Evolutionary conservation across 371 early-diverging fungal species (phyloP).

Genomic region (Mucor racemosus): DNA sequence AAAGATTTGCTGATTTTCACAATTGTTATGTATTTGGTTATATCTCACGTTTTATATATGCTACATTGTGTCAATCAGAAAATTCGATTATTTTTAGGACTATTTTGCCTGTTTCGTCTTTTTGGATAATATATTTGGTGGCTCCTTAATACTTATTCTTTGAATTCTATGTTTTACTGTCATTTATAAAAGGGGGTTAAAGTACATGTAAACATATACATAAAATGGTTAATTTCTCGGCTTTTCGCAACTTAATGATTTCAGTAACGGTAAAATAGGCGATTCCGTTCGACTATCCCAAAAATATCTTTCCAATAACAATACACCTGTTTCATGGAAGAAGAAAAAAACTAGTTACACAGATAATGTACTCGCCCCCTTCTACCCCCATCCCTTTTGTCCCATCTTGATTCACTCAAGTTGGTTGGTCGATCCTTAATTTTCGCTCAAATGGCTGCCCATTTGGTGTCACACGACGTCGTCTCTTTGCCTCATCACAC

Average conservation of each 20-base stretch:
- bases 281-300: not conserved
- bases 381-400: not conserved
- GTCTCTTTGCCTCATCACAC: not conserved
- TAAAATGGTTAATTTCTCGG: no score
- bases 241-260: no score
- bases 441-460: not conserved
- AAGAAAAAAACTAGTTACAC: not conserved
- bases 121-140: not conserved
- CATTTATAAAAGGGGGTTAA: not conserved
- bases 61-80: not conserved
- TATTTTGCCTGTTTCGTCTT: not conserved
- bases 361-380: not conserved
- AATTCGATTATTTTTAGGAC: slow-evolving; percentile 8
- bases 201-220: no score
- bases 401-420: not conserved
- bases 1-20: not conserved
- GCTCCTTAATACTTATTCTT: not conserved
- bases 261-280: no score
- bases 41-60: slow-evolving; percentile 4
- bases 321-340: not conserved
- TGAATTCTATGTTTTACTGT: not conserved
- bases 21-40: slow-evolving; percentile 3
- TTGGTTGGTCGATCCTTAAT: slow-evolving; percentile 13
- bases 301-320: not conserved
- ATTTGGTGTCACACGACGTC: slow-evolving; percentile 20